phyloP scores from a whole-genome alignment of 306 rosid genomes.

The Prinsepia uniflora region DNA sequence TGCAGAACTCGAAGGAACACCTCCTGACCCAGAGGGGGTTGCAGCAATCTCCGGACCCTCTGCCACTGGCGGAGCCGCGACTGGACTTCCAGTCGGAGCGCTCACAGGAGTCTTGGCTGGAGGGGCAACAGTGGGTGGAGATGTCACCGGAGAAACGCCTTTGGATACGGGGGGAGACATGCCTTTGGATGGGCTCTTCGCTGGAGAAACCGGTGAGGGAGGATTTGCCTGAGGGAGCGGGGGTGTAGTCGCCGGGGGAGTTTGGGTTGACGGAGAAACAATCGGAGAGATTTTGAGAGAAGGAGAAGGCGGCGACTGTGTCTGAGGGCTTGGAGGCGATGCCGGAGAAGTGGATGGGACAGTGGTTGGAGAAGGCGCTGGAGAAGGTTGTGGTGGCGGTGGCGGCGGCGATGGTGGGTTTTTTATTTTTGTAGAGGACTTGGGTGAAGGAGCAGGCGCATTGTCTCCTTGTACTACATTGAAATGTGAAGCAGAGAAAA shows the following conservation, averaged over 20 bases:
- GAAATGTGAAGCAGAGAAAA: slow-evolving; percentile 19
- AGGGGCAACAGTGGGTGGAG: slow-evolving; percentile 31
- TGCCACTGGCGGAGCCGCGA: slow-evolving; percentile 31
- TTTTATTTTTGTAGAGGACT: slow-evolving; percentile 14
- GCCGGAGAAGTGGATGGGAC: slow-evolving; percentile 25
- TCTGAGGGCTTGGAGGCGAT: background rate
- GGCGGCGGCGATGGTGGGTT: slow-evolving; percentile 28
- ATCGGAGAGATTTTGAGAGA: slow-evolving; percentile 49
- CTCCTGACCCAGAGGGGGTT: slow-evolving; percentile 35
- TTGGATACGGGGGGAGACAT: slow-evolving; percentile 35
- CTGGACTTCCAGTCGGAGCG: slow-evolving; percentile 32
- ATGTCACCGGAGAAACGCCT: slow-evolving; percentile 21
- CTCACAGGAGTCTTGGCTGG: slow-evolving; percentile 26
- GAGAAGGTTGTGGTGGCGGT: slow-evolving; percentile 27
- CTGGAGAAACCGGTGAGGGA: background rate
- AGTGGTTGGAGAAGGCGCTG: slow-evolving; percentile 11
- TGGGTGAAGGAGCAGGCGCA: slow-evolving; percentile 73
- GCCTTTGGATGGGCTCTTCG: background rate
- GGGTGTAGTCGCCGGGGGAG: slow-evolving; percentile 40
- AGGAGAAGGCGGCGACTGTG: slow-evolving; percentile 40
- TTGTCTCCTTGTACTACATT: slow-evolving; percentile 35
- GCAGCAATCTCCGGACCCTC: slow-evolving; percentile 45
- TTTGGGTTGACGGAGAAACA: slow-evolving; percentile 11
- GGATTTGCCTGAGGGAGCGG: slow-evolving; percentile 8
- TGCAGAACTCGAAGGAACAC: slow-evolving; percentile 55